Evolutionary conservation across 2,329 filamentous ascomycete species (phyloP), one percentile per base, ranked within the genome.

Genomic region (Fusarium subglutinans): DNA sequence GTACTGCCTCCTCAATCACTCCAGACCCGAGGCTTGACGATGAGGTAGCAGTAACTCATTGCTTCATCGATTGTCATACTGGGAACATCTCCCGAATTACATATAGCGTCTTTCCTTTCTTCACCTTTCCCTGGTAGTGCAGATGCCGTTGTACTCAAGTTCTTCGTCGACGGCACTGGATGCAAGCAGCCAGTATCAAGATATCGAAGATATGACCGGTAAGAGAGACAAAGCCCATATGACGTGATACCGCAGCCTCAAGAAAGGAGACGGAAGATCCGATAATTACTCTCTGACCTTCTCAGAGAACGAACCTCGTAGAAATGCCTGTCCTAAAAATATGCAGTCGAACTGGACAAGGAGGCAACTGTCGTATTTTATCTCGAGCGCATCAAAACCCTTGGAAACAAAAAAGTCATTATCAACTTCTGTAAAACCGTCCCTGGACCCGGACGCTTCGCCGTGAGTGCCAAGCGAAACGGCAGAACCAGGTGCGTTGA

Each of bases 21-120:
- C 17, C 11, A 3, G 44, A 28, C 44, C 18, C 17, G 4, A 7
- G 12, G 4, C 17, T 47, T 28, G 8, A 18, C 4, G 18, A 28
- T 28, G 44, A 20, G 5, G 18, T 47, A 28, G 15, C 44, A 5
- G 6, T 18, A 24, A 28, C 24, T 47, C 44, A 28, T 12, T 47
- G 24, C 17, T 47, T 26, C 24, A 20, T 47, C 10, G 18, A 47
- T 11, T 28, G 1, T 18, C 44, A 14, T 8, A 28, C 6, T 3
- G 11, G 11, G 6, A 47, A 28, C 1, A 26, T 1, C 4, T 28
- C 8, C 2, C 4, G 5, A 0, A 20, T 47, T 18, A 47, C 5
- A 47, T 47, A 8, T 18, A 28, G 24, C 20, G 0, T 47, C 4
- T 47, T 1, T 15, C 11, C 4, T 28, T 5, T 47, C 8, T 28